A percentile compares a stretch with the other conserved stretches of the same genome.
These are phyloP conservation scores for Salix dunnii DNA, from an alignment of 345 rosid species.

Conservation along the genomic window DNA sequence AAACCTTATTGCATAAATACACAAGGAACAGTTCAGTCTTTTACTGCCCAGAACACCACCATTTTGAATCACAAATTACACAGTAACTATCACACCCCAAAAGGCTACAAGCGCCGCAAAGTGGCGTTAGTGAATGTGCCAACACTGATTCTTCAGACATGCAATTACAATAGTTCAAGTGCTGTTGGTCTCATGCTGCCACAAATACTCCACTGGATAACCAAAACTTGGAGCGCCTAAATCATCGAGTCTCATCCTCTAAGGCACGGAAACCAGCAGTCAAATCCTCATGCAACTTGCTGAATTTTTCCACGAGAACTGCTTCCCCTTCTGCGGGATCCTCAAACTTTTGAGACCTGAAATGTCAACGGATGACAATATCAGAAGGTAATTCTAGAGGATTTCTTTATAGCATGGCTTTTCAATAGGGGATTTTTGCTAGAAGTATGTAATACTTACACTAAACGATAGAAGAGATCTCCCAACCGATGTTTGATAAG, in stretches of 20 bases:
- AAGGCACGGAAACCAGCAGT: conserved; percentile 89
- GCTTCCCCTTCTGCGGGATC: conserved; percentile 99
- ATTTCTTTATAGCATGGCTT: no score
- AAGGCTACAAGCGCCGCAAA: conserved; percentile 19
- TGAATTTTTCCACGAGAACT: conserved; percentile 76
- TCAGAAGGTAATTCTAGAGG: not conserved
- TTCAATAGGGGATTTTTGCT: not conserved
- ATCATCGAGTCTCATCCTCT: conserved; percentile 93
- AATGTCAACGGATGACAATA: not conserved
- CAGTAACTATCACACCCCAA: conserved; percentile 12
- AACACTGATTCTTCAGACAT: conserved; percentile 8
- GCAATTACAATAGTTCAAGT: conserved; percentile 3
- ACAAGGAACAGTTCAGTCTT: conserved; percentile 2
- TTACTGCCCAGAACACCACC: conserved; percentile 8
- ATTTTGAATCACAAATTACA: not conserved
- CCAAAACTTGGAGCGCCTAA: not conserved
- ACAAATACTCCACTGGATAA: not conserved
- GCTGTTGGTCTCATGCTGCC: not conserved
- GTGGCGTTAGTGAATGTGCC: conserved; percentile 9
- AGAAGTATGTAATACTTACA: conserved; percentile 42
- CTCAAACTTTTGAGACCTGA: conserved; percentile 96
- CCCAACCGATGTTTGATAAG: conserved; percentile 96
- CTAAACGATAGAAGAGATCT: conserved; percentile 91
- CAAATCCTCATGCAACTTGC: conserved; percentile 80
- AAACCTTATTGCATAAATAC: conserved; percentile 38